These are phyloP conservation scores for Alternaria brassicae DNA, from an alignment of 2,329 filamentous ascomycete species.

Conservation along the genomic window DNA sequence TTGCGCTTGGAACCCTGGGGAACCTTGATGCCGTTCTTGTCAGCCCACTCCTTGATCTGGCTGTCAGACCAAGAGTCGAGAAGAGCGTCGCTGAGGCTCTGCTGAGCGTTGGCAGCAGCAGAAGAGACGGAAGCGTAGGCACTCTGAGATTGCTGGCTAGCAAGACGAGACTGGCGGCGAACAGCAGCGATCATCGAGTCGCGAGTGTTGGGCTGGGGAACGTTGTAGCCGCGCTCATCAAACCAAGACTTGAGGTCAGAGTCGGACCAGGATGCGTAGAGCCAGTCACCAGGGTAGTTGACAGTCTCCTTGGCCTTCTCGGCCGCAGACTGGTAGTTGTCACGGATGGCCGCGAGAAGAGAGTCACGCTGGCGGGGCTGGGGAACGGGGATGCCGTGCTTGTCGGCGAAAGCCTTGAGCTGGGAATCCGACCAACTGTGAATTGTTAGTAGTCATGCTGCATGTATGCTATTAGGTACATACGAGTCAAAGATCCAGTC, in stretches of 20 bases:
- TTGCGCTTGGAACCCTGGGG: constrained; percentile 92
- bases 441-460: constrained; percentile 45
- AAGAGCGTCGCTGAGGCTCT: constrained; percentile 79
- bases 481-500: constrained; percentile 92
- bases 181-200: constrained; percentile 89
- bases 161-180: constrained; percentile 86
- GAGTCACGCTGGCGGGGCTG: constrained; percentile 87
- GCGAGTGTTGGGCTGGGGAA: constrained; percentile 81
- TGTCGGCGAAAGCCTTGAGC: constrained; percentile 91
- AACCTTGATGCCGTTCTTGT: constrained; percentile 87
- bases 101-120: constrained; percentile 66
- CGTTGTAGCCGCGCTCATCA: constrained; percentile 84
- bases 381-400: constrained; percentile 83
- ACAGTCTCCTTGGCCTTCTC: constrained; percentile 77
- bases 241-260: constrained; percentile 95
- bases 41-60: constrained; percentile 88
- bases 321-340: constrained; percentile 80
- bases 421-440: constrained; percentile 88
- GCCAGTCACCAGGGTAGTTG: constrained; percentile 93
- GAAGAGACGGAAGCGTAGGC: constrained; percentile 54
- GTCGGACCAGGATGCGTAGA: constrained; percentile 89
- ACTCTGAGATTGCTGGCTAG: constrained; percentile 71
- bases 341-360: constrained; percentile 76
- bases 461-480: not conserved
- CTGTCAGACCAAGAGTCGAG: constrained; percentile 91